Percentiles rank a stretch among this genome's conserved stretches.
Evolutionary conservation across 148 eudicot genomes (phyloP).

Genomic region (Gaultheria prostrata): DNA sequence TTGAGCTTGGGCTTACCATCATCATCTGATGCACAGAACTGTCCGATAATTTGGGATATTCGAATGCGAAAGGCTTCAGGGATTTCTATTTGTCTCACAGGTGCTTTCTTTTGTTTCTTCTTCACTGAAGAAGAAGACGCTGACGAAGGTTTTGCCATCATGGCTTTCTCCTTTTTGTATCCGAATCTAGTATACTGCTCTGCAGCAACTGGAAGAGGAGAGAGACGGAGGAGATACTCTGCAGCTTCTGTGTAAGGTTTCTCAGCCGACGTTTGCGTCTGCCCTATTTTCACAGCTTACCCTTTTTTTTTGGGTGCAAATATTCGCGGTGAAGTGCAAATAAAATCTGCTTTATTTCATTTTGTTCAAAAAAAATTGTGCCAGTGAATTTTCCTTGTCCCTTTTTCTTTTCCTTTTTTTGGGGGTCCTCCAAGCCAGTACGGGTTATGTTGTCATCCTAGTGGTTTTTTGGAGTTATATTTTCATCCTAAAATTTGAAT

Average conservation of each 20-base stretch:
- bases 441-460: too few relatives aligned
- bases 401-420: too few relatives aligned
- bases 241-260: background rate
- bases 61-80: conserved; percentile 19
- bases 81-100: background rate
- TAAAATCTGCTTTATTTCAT: background rate
- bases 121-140: conserved; percentile 6
- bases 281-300: background rate
- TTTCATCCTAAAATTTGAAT: too few relatives aligned
- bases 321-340: background rate
- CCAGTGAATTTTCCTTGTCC: too few relatives aligned
- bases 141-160: background rate
- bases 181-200: background rate
- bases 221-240: background rate
- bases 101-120: background rate
- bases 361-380: too few relatives aligned
- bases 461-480: too few relatives aligned
- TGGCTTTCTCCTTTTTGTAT: background rate
- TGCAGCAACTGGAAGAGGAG: background rate
- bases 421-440: too few relatives aligned
- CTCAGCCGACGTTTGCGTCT: background rate
- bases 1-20: background rate
- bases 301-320: too few relatives aligned
- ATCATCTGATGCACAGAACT: background rate
- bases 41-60: background rate